Percentiles rank a stretch among this genome's conserved stretches.
phyloP scores from a whole-genome alignment of 192 early-diverging fungal species.

The Chytriomyces hyalinus region DNA sequence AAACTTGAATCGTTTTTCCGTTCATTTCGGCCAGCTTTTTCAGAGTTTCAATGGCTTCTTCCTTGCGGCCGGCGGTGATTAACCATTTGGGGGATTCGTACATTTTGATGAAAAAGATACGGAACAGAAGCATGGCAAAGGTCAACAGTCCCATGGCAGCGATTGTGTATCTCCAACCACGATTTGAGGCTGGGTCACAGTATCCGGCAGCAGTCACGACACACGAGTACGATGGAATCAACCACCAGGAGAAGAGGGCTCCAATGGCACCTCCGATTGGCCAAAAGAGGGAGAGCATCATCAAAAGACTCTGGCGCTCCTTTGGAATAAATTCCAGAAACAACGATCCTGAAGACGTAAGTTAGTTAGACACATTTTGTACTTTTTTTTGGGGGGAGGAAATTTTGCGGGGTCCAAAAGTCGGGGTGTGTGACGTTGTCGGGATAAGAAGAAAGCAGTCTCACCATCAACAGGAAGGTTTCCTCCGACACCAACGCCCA shows the following conservation, averaged over 20 bases:
- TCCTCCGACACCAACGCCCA: conserved; percentile 79
- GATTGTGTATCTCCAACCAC: conserved; percentile 71
- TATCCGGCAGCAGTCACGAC: neutral
- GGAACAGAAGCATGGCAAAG: conserved; percentile 70
- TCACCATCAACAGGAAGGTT: conserved; percentile 68
- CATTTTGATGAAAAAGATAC: conserved; percentile 62
- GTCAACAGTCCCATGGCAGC: conserved; percentile 66
- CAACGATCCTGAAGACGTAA: conserved; percentile 49
- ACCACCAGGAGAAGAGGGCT: conserved; percentile 64
- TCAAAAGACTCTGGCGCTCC: conserved; percentile 78
- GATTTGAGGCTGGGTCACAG: conserved; percentile 11
- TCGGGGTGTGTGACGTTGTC: no score
- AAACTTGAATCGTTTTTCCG: conserved; percentile 5
- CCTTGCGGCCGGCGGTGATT: conserved; percentile 45
- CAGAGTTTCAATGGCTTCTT: conserved; percentile 32
- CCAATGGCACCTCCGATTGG: conserved; percentile 79
- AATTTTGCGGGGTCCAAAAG: no score
- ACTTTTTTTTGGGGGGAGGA: no score
- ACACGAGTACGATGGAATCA: conserved; percentile 65
- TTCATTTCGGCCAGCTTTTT: conserved; percentile 28
- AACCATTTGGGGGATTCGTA: conserved; percentile 84
- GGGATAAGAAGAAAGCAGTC: no score
- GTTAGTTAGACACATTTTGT: no score
- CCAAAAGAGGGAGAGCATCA: conserved; percentile 83
- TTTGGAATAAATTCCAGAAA: conserved; percentile 86